These are phyloP conservation scores for Beauveria brongniartii DNA, from an alignment of 2,329 filamentous ascomycete species.

Conservation along the genomic window DNA sequence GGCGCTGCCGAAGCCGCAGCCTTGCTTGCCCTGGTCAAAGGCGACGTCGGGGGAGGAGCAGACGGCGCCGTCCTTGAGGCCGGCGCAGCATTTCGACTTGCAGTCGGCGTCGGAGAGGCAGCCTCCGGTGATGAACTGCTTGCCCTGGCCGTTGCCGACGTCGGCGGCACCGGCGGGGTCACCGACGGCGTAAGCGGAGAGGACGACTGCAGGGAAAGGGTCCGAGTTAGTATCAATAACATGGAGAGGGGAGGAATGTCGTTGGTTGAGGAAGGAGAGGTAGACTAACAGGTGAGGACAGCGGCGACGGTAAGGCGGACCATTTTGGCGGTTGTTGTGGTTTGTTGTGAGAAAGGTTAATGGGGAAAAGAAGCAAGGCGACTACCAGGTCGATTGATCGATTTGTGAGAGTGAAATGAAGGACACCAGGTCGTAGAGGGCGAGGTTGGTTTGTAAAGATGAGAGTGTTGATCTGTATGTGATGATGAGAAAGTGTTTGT, in stretches of 20 bases:
- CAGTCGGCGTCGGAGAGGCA: conserved; percentile 21
- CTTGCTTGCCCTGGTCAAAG: conserved; percentile 24
- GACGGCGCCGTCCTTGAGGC: conserved; percentile 17
- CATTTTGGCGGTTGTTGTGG: conserved; percentile 23
- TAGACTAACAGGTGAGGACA: conserved; percentile 18
- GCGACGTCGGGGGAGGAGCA: conserved; percentile 21
- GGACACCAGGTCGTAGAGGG: conserved; percentile 5
- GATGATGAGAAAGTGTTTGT: background rate
- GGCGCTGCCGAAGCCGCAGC: conserved; percentile 21
- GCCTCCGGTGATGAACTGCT: conserved; percentile 22
- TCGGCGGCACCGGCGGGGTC: conserved; percentile 17
- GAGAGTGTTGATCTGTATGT: background rate
- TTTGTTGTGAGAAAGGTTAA: background rate
- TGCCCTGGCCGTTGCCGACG: conserved; percentile 18
- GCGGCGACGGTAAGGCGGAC: conserved; percentile 19
- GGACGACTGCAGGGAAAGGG: background rate
- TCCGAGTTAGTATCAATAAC: background rate
- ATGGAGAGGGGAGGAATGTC: too few relatives aligned
- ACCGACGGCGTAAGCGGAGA: conserved; percentile 14
- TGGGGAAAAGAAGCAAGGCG: background rate
- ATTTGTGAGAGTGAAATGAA: background rate
- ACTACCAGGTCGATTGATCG: conserved; percentile 5
- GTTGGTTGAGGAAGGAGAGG: too few relatives aligned
- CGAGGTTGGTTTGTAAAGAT: background rate
- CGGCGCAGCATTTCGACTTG: conserved; percentile 23